A percentile compares a stretch with the other conserved stretches of the same genome.
phyloP scores from a whole-genome alignment of 305 asterid genomes.

The Solanum hybrid region DNA sequence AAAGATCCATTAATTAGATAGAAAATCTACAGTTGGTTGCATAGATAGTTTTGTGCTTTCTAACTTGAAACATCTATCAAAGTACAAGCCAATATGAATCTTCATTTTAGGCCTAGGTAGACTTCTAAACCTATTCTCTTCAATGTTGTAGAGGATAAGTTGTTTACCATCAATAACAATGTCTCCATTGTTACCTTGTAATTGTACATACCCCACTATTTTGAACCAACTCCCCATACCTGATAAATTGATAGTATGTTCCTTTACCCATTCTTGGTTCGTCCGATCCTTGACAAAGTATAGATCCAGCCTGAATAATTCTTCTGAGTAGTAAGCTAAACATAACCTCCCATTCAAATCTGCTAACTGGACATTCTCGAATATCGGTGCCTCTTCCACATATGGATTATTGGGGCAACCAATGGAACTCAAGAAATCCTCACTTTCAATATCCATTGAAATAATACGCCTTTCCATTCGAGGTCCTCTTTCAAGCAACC shows the following conservation, averaged over 20 bases:
- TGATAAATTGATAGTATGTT: neutral
- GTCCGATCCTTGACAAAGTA: neutral
- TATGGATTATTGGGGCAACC: neutral
- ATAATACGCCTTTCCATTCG: neutral
- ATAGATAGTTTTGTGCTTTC: neutral
- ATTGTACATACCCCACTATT: neutral
- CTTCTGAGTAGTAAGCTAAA: neutral
- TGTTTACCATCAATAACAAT: neutral
- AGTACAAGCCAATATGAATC: neutral
- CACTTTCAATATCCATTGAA: neutral
- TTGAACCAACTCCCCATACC: neutral
- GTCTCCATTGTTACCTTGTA: neutral
- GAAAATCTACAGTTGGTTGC: neutral
- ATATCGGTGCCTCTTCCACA: neutral
- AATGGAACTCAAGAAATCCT: neutral
- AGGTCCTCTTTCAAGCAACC: neutral
- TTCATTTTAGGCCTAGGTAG: neutral
- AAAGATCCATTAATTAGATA: neutral
- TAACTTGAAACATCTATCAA: neutral
- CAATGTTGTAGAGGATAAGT: neutral
- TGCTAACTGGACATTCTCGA: neutral
- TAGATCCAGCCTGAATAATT: neutral
- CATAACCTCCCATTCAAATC: neutral
- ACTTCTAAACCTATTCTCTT: neutral
- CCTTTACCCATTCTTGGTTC: neutral